Conservation (phyloP, 345 rosid species). For the Dovyalis caffra region DNA sequence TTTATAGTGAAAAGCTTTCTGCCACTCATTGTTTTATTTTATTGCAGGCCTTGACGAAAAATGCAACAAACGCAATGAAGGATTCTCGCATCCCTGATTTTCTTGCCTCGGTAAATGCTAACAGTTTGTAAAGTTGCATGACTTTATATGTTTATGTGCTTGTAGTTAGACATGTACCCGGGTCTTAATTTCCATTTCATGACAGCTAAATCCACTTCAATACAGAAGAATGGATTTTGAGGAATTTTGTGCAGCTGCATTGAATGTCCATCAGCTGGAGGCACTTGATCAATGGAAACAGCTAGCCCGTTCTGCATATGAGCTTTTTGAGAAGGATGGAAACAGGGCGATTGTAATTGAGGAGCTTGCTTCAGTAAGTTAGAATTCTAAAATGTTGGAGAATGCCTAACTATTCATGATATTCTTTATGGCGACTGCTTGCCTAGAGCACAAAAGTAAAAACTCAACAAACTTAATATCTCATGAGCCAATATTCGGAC, state of each 20-base stretch:
- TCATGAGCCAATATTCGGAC: not conserved
- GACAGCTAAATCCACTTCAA: slow-evolving; percentile 78
- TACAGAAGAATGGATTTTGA: slow-evolving; percentile 91
- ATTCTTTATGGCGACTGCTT: not conserved
- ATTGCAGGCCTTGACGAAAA: slow-evolving; percentile 68
- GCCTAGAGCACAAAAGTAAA: not conserved
- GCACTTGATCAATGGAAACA: slow-evolving; percentile 87
- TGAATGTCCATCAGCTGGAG: slow-evolving; percentile 93
- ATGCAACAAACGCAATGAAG: slow-evolving; percentile 87
- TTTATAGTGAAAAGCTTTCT: not conserved
- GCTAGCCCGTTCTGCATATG: slow-evolving; percentile 76
- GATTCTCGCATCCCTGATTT: slow-evolving; percentile 75
- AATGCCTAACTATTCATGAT: not conserved
- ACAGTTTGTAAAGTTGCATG: slow-evolving; percentile 1
- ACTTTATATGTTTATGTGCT: not conserved
- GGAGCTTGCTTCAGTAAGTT: slow-evolving; percentile 88
- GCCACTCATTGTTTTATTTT: slow-evolving; percentile 18
- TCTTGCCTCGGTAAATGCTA: slow-evolving; percentile 59
- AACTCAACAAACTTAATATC: not conserved
- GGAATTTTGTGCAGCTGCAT: slow-evolving; percentile 94
- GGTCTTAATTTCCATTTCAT: slow-evolving; percentile 19
- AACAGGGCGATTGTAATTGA: slow-evolving; percentile 83
- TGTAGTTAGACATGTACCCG: slow-evolving; percentile 13
- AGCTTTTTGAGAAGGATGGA: slow-evolving; percentile 86
- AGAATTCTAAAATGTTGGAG: not conserved